Base-by-base conservation (phyloP, 768 basidiomycete genomes). In the Cytidiella melzeri region DNA sequence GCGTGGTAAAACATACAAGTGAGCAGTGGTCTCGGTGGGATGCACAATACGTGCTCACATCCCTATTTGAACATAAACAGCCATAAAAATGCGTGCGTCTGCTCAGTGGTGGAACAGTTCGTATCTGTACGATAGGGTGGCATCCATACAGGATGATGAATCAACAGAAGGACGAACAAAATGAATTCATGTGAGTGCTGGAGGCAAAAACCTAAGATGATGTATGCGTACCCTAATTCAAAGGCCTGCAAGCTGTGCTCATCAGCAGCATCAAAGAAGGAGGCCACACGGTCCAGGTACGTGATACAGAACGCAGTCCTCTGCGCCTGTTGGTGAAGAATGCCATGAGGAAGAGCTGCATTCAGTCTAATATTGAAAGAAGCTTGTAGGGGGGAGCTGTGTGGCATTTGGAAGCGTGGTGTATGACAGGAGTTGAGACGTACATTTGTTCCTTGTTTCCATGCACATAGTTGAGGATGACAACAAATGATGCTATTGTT, bases 381-480 rank as follows among this genome's bases (percentile, higher is more conserved):
- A 15, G 30, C 28, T 9, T 13, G 23, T 12, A 54, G 28, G 21
- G 50, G 43, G 18, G 19, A 15, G 4, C 40, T 19, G 2, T 11
- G 20, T 12, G 38, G 12, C 3, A 28, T 24, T 7, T 18, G 34
- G 19, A 25, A 45, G 9, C 18, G 39, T 24, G 11, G 23, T 24
- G 5, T 9, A 13, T 7, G n/a, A 3, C 38, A 20, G 25, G 25
- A 30, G 37, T 43, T 40, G 15, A 24, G 37, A 69, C 79, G 57
- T 61, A 89, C 89, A 73, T 71, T 60, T 84, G 69, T 19, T 67
- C 64, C 20, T 67, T 64, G 57, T 73, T 83, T 28, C 70, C 76
- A 56, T 84, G 75, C 4, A 86, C 67, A 53, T 83, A 84, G 60
- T 92, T 92, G 28, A 81, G 62, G 34, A 92, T 72, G 47, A 95